Base-by-base conservation (phyloP, 2,329 filamentous ascomycete species). In the Bipolaris victoriae region DNA sequence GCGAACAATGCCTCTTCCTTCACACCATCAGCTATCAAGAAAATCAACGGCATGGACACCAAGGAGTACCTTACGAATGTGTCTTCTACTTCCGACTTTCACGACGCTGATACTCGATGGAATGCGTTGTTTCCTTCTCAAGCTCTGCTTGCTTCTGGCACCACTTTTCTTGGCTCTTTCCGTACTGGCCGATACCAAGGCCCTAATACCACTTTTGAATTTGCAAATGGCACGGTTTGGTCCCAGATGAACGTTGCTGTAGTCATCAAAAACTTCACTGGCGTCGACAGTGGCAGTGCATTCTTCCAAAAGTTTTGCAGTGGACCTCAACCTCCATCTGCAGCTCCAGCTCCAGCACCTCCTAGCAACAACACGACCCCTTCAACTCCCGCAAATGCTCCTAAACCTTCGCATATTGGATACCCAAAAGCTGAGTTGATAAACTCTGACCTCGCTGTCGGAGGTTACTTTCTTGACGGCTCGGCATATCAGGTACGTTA, bases 401-500 rank as follows among this genome's bases (percentile, higher is more conserved):
- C 73, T 1, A 60, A 57, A 9, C 69, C 73, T 6, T 74, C 72
- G 18, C 64, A 73, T 33, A 67, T 69, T 15, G 69, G 70, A 4
- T 81, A 78, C 49, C 79, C 79, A 0, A 67, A 76, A 16, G 71
- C 79, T 2, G 68, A 76, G 16, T 55, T 78, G 3, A 66, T 76
- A 20, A 67, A 77, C 24, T 57, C 66, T 1, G 71, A 70, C 26
- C 67, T 76, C 22, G 74, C 76, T 5, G 66, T 81, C 31, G 75
- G 76, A 11, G 81, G 82, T 1, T 83, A 82, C 63, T 81, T 77
- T 52, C 76, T 81, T 11, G 75, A 78, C 31, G 70, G 73, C 1
- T 61, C 69, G 5, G 76, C 68, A 13, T 74, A 80, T 9, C 64
- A 70, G 51, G 69, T 72, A 81, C 49, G 75, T 76, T 18, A 15